Evolutionary conservation across 2,329 filamentous ascomycete species (phyloP).

Genomic region (Sphaerulina populicola): DNA sequence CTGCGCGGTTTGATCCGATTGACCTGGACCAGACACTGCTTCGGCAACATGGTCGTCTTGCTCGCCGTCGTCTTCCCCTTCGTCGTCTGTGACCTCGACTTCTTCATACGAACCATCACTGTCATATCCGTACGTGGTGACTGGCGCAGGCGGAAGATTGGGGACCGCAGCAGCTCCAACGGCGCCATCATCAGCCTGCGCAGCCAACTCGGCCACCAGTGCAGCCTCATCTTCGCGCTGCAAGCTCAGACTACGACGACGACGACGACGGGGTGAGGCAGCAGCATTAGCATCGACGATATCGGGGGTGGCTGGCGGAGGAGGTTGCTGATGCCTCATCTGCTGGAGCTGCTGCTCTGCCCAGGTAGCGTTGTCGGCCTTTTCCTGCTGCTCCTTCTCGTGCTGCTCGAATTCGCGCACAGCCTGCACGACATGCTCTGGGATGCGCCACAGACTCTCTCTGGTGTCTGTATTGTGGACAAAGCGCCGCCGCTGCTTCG

Average conservation of each 20-base stretch:
- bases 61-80: constrained; percentile 38
- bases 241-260: constrained; percentile 27
- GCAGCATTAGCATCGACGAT: constrained; percentile 16
- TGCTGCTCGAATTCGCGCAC: constrained; percentile 59
- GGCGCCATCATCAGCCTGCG: constrained; percentile 30
- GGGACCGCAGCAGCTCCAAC: constrained; percentile 30
- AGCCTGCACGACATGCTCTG: constrained; percentile 72
- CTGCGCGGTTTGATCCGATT: constrained; percentile 47
- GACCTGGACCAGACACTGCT: constrained; percentile 36
- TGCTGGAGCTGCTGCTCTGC: constrained; percentile 28
- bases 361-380: constrained; percentile 29
- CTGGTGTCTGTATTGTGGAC: constrained; percentile 81
- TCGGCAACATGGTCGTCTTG: constrained; percentile 7
- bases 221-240: constrained; percentile 32
- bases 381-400: constrained; percentile 60
- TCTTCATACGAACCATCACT: constrained; percentile 67
- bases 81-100: constrained; percentile 59
- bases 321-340: constrained; percentile 16
- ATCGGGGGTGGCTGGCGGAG: constrained; percentile 17
- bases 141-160: neutral
- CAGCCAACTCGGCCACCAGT: constrained; percentile 29
- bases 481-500: constrained; percentile 80
- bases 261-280: constrained; percentile 14
- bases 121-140: constrained; percentile 21
- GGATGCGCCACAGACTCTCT: constrained; percentile 91